A percentile compares a stretch with the other conserved stretches of the same genome.
phyloP scores from a whole-genome alignment of 2,329 filamentous ascomycete genomes.

The Xylaria sp. region DNA sequence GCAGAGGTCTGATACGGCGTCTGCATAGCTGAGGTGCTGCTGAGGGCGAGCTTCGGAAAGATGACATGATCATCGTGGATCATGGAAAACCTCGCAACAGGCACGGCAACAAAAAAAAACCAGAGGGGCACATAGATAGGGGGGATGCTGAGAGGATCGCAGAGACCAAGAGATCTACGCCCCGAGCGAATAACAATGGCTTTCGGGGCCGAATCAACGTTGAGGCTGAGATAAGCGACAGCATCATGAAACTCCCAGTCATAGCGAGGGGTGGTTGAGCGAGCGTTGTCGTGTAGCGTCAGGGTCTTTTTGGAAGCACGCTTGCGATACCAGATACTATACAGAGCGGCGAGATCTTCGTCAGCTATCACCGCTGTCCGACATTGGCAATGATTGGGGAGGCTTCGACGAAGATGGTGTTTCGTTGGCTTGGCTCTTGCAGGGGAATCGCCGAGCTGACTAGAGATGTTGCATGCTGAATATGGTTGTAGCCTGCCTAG shows the following conservation, averaged over 20 bases:
- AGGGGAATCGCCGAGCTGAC: slow-evolving; percentile 14
- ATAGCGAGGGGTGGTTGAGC: slow-evolving; percentile 9
- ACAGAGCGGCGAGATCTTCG: slow-evolving; percentile 5
- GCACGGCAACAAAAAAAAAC: background rate
- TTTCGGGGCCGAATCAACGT: slow-evolving; percentile 31
- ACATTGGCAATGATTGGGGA: background rate
- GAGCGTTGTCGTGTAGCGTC: background rate
- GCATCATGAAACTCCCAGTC: slow-evolving; percentile 29
- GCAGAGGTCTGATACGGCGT: slow-evolving; percentile 33
- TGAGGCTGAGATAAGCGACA: slow-evolving; percentile 38
- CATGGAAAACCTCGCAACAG: slow-evolving; percentile 11
- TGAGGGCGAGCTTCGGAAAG: slow-evolving; percentile 16
- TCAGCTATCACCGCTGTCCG: slow-evolving; percentile 27
- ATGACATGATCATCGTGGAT: slow-evolving; percentile 24
- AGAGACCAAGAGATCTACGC: background rate
- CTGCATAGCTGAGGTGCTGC: slow-evolving; percentile 25
- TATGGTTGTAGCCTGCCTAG: background rate
- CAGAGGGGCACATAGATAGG: background rate
- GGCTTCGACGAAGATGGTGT: slow-evolving; percentile 6
- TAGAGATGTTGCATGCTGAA: slow-evolving; percentile 8
- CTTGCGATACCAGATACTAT: background rate
- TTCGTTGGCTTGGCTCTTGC: slow-evolving; percentile 13
- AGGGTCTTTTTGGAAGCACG: background rate
- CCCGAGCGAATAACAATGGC: background rate
- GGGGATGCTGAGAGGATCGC: background rate